phyloP scores from a whole-genome alignment of 176 grass and related monocot genomes.

The Carex pumila region DNA sequence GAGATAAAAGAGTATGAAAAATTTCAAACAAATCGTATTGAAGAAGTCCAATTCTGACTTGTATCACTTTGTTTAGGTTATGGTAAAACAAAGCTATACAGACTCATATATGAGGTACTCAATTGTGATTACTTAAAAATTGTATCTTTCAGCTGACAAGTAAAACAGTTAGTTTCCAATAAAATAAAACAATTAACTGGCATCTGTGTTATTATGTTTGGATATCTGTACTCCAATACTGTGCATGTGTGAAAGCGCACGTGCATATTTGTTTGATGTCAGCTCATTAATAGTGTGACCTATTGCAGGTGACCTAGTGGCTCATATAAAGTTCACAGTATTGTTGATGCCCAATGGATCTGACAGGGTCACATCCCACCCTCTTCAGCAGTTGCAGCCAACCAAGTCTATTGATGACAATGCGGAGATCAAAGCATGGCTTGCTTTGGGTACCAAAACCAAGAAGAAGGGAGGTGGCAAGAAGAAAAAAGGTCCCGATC shows the following conservation, averaged over 20 bases:
- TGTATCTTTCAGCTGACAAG: not conserved
- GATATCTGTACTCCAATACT: not conserved
- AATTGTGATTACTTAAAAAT: not conserved
- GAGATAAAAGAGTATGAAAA: not conserved
- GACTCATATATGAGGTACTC: not conserved
- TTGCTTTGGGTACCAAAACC: constrained; percentile 85
- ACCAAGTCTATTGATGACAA: constrained; percentile 56
- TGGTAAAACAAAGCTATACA: not conserved
- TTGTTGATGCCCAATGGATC: constrained; percentile 91
- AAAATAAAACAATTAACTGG: not conserved
- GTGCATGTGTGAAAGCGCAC: not conserved
- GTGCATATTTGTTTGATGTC: not conserved
- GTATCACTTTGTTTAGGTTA: not conserved
- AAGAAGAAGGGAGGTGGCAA: constrained; percentile 99
- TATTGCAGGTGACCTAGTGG: constrained; percentile 79
- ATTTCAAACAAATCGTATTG: not conserved
- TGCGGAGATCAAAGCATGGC: constrained; percentile 86
- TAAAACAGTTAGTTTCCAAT: not conserved
- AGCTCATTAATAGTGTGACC: not conserved
- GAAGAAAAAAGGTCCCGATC: constrained; percentile 72
- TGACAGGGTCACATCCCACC: constrained; percentile 69
- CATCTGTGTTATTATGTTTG: not conserved
- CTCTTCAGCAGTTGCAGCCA: constrained; percentile 49
- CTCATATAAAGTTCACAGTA: constrained; percentile 95
- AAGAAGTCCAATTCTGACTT: not conserved